These are phyloP conservation scores for Candida ovalis DNA, from an alignment of 805 yeast species.

Conservation along the genomic window DNA sequence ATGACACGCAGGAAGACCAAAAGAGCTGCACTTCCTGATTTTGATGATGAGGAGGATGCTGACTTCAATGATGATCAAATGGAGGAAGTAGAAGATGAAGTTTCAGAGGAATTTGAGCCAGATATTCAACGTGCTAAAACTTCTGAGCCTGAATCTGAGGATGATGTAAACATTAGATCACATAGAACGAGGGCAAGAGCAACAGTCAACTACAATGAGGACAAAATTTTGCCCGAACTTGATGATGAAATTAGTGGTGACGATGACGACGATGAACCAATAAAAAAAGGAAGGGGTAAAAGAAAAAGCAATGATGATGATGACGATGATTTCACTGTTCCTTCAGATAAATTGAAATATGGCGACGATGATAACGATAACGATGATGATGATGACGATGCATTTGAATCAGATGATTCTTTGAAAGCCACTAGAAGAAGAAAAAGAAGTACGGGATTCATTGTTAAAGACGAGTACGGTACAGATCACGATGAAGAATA, in stretches of 20 bases:
- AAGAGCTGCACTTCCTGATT: background rate
- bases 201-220: conserved; percentile 33
- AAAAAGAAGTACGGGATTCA: conserved; percentile 19
- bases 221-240: conserved; percentile 22
- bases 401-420: conserved; percentile 20
- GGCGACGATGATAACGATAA: conserved; percentile 27
- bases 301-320: conserved; percentile 16
- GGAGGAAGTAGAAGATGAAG: conserved; percentile 14
- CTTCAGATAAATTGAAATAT: conserved; percentile 6
- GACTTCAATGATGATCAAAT: conserved; percentile 10
- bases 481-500: conserved; percentile 20
- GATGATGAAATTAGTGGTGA: conserved; percentile 24
- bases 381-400: conserved; percentile 19
- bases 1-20: background rate
- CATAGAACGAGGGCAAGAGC: conserved; percentile 29
- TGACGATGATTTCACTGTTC: conserved; percentile 21
- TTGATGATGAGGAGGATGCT: conserved; percentile 13
- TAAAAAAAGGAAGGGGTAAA: conserved; percentile 13
- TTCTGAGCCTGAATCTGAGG: conserved; percentile 15
- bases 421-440: conserved; percentile 17
- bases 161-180: conserved; percentile 19
- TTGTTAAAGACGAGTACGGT: conserved; percentile 25
- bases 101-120: conserved; percentile 22
- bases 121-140: conserved; percentile 9
- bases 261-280: conserved; percentile 17